Conservation (phyloP, 2,329 filamentous ascomycete species). For the Ceratocystis ficicola region DNA sequence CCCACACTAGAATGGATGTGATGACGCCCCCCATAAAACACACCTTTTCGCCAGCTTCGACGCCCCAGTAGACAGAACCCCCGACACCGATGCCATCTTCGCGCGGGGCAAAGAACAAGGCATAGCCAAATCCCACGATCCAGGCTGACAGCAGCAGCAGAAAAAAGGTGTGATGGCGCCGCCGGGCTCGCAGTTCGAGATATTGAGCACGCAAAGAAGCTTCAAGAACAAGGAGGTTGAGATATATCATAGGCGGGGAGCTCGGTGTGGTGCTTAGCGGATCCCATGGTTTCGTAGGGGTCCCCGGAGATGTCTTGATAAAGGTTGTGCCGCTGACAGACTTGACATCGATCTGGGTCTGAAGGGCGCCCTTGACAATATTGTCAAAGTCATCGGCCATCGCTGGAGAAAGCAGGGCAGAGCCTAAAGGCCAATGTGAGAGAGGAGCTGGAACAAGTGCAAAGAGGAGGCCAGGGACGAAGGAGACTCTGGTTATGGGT, state of each 20-base stretch:
- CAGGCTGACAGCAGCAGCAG: conserved; percentile 66
- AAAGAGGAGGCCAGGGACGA: neutral
- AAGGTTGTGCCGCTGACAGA: conserved; percentile 27
- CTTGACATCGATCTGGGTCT: conserved; percentile 42
- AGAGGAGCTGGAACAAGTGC: neutral
- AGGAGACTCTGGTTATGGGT: neutral
- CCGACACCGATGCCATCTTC: conserved; percentile 87
- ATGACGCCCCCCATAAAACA: conserved; percentile 84
- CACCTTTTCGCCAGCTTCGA: conserved; percentile 81
- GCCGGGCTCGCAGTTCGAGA: conserved; percentile 73
- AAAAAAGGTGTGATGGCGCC: conserved; percentile 89
- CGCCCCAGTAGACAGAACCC: conserved; percentile 90
- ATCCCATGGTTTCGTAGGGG: conserved; percentile 44
- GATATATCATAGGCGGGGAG: conserved; percentile 89
- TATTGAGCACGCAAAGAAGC: conserved; percentile 87
- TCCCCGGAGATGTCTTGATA: conserved; percentile 33
- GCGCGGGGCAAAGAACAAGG: conserved; percentile 85
- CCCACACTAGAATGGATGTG: conserved; percentile 79
- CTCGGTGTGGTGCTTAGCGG: conserved; percentile 74
- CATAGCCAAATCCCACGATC: conserved; percentile 76
- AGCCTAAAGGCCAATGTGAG: neutral
- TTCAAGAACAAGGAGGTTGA: conserved; percentile 94
- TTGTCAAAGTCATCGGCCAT: conserved; percentile 49
- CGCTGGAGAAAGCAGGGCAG: neutral
- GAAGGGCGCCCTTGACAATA: conserved; percentile 79